A percentile compares a stretch with the other conserved stretches of the same genome.
Evolutionary conservation across 768 basidiomycete species (phyloP).

Genomic region (Daedaleopsis sinensis): DNA sequence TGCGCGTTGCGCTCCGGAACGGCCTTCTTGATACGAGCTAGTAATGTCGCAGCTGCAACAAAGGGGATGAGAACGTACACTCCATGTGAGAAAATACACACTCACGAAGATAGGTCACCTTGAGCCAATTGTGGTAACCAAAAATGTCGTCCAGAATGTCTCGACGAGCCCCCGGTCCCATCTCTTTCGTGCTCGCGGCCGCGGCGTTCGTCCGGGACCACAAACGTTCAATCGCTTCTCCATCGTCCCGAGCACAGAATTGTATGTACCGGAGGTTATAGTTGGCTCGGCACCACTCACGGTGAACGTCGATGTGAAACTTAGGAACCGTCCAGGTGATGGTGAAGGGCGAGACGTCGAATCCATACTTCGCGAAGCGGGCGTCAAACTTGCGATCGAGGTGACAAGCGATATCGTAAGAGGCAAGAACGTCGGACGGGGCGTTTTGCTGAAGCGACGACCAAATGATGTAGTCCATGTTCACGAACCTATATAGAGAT

Average conservation of each 20-base stretch:
- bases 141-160: constrained; percentile 42
- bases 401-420: constrained; percentile 25
- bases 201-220: constrained; percentile 41
- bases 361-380: neutral
- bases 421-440: constrained; percentile 2
- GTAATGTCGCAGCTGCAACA: neutral
- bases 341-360: neutral
- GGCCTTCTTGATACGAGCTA: neutral
- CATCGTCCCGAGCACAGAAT: constrained; percentile 35
- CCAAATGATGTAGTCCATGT: constrained; percentile 28
- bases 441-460: neutral
- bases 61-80: neutral
- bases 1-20: neutral
- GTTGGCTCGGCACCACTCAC: constrained; percentile 28
- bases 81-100: neutral
- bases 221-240: constrained; percentile 39
- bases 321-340: constrained; percentile 35
- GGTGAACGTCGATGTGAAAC: constrained; percentile 43
- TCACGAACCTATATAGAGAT: constrained; percentile 20
- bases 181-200: constrained; percentile 38
- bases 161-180: constrained; percentile 35
- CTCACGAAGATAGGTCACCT: constrained; percentile 31
- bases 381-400: neutral
- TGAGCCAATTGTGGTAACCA: constrained; percentile 42
- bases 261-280: constrained; percentile 36